Percentiles rank a stretch among this genome's conserved stretches.
These are phyloP conservation scores for Phylloporus sp. DNA, from an alignment of 768 basidiomycete genomes.

Conservation along the genomic window DNA sequence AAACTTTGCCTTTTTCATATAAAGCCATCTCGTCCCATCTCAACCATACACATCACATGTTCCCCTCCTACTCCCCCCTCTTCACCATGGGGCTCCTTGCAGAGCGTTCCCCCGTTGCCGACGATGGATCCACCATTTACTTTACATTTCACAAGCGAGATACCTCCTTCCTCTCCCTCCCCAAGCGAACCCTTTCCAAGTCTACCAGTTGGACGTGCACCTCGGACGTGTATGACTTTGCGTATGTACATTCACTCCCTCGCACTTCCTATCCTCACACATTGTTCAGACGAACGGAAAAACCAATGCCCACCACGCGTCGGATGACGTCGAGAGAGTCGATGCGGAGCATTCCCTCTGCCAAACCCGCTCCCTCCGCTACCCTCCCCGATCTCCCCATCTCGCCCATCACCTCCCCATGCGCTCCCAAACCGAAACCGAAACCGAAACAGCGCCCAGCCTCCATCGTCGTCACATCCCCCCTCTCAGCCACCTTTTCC, in stretches of 20 bases:
- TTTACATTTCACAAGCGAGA: conserved; percentile 45
- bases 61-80: conserved; percentile 49
- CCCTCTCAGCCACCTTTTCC: conserved; percentile 6
- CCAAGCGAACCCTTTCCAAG: conserved; percentile 25
- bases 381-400: conserved; percentile 46
- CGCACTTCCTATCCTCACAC: conserved; percentile 1
- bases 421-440: too few relatives aligned
- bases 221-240: conserved; percentile 8
- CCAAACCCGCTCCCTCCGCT: conserved; percentile 55
- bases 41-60: conserved; percentile 10
- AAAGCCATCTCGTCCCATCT: conserved; percentile 2
- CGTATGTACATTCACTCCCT: conserved; percentile 3
- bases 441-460: conserved; percentile 10
- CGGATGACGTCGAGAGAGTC: conserved; percentile 40
- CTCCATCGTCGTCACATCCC: conserved; percentile 15
- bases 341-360: conserved; percentile 51
- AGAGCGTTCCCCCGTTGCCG: conserved; percentile 19
- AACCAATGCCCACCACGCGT: conserved; percentile 16
- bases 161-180: conserved; percentile 61
- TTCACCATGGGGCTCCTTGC: conserved; percentile 61
- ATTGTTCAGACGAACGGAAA: conserved; percentile 21
- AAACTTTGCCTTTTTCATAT: conserved; percentile 18
- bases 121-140: conserved; percentile 41
- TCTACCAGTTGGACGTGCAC: conserved; percentile 30
- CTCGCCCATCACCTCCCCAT: background rate